Conservation (phyloP, 2,329 filamentous ascomycete species). For the Paraphoma sp. region DNA sequence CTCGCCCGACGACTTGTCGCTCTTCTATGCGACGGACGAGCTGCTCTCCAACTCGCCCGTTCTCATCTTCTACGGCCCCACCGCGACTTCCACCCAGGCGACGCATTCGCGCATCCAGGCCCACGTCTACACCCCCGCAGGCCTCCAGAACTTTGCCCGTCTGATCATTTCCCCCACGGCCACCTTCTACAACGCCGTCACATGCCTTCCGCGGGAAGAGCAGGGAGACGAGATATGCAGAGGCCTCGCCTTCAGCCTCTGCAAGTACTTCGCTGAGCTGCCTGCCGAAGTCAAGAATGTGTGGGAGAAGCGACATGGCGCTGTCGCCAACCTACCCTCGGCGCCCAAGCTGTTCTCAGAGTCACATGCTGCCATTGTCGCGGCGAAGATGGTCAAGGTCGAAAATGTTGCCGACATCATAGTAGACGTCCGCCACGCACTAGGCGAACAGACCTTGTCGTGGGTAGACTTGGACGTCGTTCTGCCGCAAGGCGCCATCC, state of each 20-base stretch:
- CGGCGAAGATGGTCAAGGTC: slow-evolving; percentile 81
- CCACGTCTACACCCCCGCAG: slow-evolving; percentile 88
- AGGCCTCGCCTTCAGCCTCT: slow-evolving; percentile 87
- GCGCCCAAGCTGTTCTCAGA: slow-evolving; percentile 80
- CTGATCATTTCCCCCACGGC: slow-evolving; percentile 94
- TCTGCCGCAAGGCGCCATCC: slow-evolving; percentile 77
- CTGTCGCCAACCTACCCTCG: slow-evolving; percentile 65
- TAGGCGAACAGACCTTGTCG: slow-evolving; percentile 81
- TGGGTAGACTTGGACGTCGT: slow-evolving; percentile 90
- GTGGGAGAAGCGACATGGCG: slow-evolving; percentile 63
- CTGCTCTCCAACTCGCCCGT: slow-evolving; percentile 81
- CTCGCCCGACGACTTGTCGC: slow-evolving; percentile 79
- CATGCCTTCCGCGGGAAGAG: slow-evolving; percentile 87
- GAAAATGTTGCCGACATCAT: slow-evolving; percentile 79
- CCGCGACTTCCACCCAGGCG: slow-evolving; percentile 84
- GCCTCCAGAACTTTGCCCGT: slow-evolving; percentile 87
- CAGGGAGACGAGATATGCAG: slow-evolving; percentile 95
- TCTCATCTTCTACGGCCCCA: slow-evolving; percentile 90
- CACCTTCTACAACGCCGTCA: slow-evolving; percentile 87
- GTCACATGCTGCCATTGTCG: slow-evolving; percentile 90
- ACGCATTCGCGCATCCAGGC: slow-evolving; percentile 94
- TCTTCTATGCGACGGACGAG: slow-evolving; percentile 89
- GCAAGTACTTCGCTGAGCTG: slow-evolving; percentile 93
- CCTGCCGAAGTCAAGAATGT: slow-evolving; percentile 76
- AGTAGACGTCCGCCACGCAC: slow-evolving; percentile 73